Percentiles rank a stretch among this genome's conserved stretches.
Evolutionary conservation across 1,284 basidiomycete genomes (phyloP).

Genomic region (Cutaneotrichosporon dermatis): DNA sequence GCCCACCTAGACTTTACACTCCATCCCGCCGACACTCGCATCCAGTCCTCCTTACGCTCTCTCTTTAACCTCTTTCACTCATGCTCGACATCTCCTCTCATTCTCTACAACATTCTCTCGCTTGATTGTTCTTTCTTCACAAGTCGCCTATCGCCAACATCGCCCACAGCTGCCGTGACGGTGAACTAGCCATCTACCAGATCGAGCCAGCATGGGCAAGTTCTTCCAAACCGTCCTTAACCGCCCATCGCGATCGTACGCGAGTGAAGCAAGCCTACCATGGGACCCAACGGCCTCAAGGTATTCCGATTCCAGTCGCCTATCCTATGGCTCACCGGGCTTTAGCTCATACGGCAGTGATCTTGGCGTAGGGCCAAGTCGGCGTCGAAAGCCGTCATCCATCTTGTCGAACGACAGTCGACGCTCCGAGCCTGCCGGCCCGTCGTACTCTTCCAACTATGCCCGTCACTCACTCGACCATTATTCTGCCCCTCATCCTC

Average conservation of each 20-base stretch:
- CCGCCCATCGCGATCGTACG: conserved; percentile 42
- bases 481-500: not conserved
- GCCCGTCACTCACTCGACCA: not conserved
- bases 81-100: not conserved
- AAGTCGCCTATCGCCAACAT: not conserved
- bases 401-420: conserved; percentile 1
- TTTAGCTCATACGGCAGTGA: not conserved
- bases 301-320: not conserved
- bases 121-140: no score
- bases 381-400: not conserved
- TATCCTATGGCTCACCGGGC: not conserved
- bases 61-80: not conserved
- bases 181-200: conserved; percentile 13
- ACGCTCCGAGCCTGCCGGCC: not conserved
- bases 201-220: conserved; percentile 22
- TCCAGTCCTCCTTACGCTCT: no score
- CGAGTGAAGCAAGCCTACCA: conserved; percentile 6
- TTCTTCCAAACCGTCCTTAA: conserved; percentile 38
- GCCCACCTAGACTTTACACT: no score
- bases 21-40: no score
- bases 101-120: not conserved
- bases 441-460: not conserved
- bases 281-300: not conserved
- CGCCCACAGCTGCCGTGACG: no score
- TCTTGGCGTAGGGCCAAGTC: not conserved